These are phyloP conservation scores for Climacium dendroides DNA, from an alignment of 225 moss, liverwort and hornwort species.

Conservation along the genomic window DNA sequence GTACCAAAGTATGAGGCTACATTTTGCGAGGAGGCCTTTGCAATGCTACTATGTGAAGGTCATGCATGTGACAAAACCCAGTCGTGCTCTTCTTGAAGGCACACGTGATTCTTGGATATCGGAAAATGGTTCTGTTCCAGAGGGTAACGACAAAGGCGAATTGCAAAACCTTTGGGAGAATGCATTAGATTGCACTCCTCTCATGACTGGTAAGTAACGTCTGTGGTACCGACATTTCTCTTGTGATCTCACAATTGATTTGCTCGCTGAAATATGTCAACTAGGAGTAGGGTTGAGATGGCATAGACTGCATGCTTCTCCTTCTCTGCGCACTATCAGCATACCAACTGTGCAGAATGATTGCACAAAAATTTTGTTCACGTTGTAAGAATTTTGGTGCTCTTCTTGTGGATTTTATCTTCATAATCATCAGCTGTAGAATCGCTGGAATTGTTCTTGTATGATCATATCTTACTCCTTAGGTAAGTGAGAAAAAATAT, in stretches of 20 bases:
- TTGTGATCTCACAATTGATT: background rate
- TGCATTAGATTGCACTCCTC: conserved; percentile 63
- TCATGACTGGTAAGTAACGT: conserved; percentile 64
- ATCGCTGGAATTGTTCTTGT: background rate
- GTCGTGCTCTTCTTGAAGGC: conserved; percentile 82
- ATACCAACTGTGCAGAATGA: background rate
- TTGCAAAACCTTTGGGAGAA: conserved; percentile 90
- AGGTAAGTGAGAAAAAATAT: background rate
- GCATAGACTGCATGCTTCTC: background rate
- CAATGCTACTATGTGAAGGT: conserved; percentile 79
- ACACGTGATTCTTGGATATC: conserved; percentile 80
- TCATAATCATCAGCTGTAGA: background rate
- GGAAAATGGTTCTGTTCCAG: conserved; percentile 49
- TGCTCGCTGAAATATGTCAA: background rate
- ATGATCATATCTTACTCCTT: background rate
- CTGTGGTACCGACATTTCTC: background rate
- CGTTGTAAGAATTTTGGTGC: background rate
- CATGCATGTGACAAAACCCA: conserved; percentile 68
- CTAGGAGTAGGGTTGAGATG: background rate
- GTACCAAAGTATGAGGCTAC: conserved; percentile 85
- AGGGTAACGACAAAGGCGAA: conserved; percentile 83
- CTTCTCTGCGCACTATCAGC: background rate
- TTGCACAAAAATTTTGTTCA: background rate
- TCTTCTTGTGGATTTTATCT: background rate
- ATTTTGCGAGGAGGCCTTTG: conserved; percentile 88